These are phyloP conservation scores for Flaveria floridana DNA, from an alignment of 140 eudicot species.

Conservation along the genomic window DNA sequence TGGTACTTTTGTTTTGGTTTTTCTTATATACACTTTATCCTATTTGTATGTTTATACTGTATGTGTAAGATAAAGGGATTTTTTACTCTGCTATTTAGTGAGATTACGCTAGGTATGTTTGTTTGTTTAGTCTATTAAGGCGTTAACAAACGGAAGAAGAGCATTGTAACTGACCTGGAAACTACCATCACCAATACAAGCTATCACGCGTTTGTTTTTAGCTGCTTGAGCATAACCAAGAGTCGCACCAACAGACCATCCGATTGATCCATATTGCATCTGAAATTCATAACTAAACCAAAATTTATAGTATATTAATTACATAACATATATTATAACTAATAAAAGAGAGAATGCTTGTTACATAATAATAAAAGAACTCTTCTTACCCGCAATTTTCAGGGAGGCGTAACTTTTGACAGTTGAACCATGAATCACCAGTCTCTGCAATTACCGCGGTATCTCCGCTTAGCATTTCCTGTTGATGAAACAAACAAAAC, in stretches of 20 bases:
- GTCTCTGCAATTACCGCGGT: constrained; percentile 72
- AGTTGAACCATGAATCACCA: constrained; percentile 79
- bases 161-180: constrained; percentile 56
- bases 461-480: constrained; percentile 65
- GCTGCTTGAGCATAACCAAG: constrained; percentile 95
- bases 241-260: constrained; percentile 92
- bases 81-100: too few relatives aligned
- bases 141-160: too few relatives aligned
- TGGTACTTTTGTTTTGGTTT: too few relatives aligned
- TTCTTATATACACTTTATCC: too few relatives aligned
- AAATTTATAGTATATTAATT: constrained; percentile 2
- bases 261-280: constrained; percentile 92
- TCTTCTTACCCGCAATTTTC: constrained; percentile 63
- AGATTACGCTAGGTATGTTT: too few relatives aligned
- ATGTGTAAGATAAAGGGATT: too few relatives aligned
- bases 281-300: constrained; percentile 71
- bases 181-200: constrained; percentile 92
- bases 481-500: constrained; percentile 24
- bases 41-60: too few relatives aligned
- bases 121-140: neutral
- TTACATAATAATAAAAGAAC: neutral
- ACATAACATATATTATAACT: neutral
- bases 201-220: constrained; percentile 67
- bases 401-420: constrained; percentile 72
- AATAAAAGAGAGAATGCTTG: neutral